Evolutionary conservation across 2,329 filamentous ascomycete species (phyloP).

Genomic region (Exophiala viscosa): DNA sequence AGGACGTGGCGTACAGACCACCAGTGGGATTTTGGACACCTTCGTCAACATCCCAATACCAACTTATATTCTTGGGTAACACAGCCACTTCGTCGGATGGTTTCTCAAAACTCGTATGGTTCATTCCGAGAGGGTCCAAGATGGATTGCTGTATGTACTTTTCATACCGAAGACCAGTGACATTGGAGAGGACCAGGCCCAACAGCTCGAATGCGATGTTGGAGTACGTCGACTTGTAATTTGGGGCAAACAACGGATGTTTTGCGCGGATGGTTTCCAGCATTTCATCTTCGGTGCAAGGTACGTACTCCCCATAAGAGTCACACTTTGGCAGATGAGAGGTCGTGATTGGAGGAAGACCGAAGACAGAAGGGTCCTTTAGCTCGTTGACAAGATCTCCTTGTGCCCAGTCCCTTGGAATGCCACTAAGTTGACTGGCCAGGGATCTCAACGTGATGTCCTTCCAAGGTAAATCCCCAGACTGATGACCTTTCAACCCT

Average conservation of each 20-base stretch:
- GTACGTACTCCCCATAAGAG: slow-evolving; percentile 12
- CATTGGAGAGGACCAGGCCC: slow-evolving; percentile 30
- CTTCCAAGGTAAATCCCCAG: slow-evolving; percentile 26
- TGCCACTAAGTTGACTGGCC: slow-evolving; percentile 29
- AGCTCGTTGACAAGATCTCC: slow-evolving; percentile 19
- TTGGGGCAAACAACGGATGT: slow-evolving; percentile 27
- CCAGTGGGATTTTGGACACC: slow-evolving; percentile 43
- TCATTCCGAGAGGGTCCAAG: slow-evolving; percentile 23
- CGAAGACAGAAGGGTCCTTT: slow-evolving; percentile 10
- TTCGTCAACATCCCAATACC: slow-evolving; percentile 40
- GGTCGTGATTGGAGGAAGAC: slow-evolving; percentile 17
- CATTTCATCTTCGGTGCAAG: slow-evolving; percentile 20
- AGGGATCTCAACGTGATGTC: slow-evolving; percentile 30
- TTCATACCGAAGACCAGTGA: slow-evolving; percentile 28
- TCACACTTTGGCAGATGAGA: slow-evolving; percentile 19
- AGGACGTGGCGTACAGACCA: slow-evolving; percentile 41
- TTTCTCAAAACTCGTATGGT: slow-evolving; percentile 13
- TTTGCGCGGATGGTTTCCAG: slow-evolving; percentile 7
- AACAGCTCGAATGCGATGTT: slow-evolving; percentile 32
- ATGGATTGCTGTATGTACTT: slow-evolving; percentile 27
- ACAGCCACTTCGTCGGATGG: slow-evolving; percentile 26
- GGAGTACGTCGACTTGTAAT: slow-evolving; percentile 30
- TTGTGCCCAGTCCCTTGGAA: slow-evolving; percentile 30
- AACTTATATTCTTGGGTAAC: slow-evolving; percentile 26
- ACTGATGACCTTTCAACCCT: slow-evolving; percentile 5